Evolutionary conservation across 2,329 filamentous ascomycete genomes (phyloP).

Genomic region (Cladosporium sp.): DNA sequence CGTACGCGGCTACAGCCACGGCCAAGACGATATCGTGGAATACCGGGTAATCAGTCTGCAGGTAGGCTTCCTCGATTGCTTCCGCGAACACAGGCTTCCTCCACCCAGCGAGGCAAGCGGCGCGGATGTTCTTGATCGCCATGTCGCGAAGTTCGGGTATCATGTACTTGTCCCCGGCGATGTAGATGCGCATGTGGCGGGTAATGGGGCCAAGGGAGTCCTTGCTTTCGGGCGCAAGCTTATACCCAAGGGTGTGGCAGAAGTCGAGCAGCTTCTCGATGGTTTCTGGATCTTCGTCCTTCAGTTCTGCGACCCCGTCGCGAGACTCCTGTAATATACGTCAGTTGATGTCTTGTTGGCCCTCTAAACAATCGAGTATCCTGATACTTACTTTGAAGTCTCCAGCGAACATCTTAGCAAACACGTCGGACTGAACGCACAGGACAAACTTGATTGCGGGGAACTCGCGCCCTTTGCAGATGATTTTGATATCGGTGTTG

Average conservation of each 20-base stretch:
- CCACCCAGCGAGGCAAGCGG: not conserved
- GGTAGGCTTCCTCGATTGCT: not conserved
- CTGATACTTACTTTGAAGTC: slow-evolving; percentile 9
- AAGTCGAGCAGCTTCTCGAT: not conserved
- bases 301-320: not conserved
- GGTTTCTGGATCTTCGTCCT: not conserved
- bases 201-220: not conserved
- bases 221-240: not conserved
- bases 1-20: not conserved
- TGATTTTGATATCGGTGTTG: not conserved
- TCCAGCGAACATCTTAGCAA: slow-evolving; percentile 14
- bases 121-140: not conserved
- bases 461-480: not conserved
- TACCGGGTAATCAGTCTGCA: not conserved
- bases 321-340: not conserved
- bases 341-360: not conserved
- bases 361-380: not conserved
- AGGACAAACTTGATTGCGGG: slow-evolving; percentile 14
- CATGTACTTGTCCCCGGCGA: not conserved
- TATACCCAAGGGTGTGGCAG: not conserved
- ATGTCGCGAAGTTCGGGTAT: not conserved
- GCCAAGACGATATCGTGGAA: not conserved
- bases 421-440: slow-evolving; percentile 21
- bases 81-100: not conserved
- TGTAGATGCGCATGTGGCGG: not conserved